Conservation (phyloP, 768 basidiomycete species). For the Crepidotus variabilis region DNA sequence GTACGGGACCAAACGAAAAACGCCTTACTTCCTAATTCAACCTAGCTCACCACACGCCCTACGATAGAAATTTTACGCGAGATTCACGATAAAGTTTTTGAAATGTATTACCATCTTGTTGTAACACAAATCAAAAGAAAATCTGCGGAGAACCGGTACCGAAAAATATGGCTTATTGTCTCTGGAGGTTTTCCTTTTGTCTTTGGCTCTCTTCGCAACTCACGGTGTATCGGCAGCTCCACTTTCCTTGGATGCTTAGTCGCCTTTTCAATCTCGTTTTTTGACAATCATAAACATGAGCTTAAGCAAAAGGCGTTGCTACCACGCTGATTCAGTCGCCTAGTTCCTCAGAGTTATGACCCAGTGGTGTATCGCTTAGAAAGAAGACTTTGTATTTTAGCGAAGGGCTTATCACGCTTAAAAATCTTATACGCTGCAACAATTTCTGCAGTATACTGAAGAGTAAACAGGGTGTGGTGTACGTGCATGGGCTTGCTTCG, state of each 20-base stretch:
- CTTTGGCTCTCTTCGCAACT: not conserved
- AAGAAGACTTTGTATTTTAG: not conserved
- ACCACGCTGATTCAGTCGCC: not conserved
- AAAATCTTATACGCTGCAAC: not conserved
- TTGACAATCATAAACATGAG: not conserved
- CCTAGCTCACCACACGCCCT: not conserved
- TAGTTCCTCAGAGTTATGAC: too few relatives aligned
- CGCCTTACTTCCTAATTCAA: conserved; percentile 20
- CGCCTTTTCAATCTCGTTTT: not conserved
- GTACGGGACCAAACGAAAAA: conserved; percentile 64
- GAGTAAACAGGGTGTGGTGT: not conserved
- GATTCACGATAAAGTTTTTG: not conserved
- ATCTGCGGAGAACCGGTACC: not conserved
- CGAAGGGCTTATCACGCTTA: not conserved
- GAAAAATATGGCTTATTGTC: not conserved
- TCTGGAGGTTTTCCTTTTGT: not conserved
- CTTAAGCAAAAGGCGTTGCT: not conserved
- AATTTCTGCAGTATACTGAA: not conserved
- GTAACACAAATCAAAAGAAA: not conserved
- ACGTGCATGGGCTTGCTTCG: not conserved
- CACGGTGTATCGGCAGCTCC: not conserved
- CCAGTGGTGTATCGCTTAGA: too few relatives aligned
- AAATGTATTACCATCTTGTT: not conserved
- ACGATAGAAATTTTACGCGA: not conserved
- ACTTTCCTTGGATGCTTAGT: not conserved